Conservation (phyloP, 805 yeast species). For the Isabelozyma gotoi region DNA sequence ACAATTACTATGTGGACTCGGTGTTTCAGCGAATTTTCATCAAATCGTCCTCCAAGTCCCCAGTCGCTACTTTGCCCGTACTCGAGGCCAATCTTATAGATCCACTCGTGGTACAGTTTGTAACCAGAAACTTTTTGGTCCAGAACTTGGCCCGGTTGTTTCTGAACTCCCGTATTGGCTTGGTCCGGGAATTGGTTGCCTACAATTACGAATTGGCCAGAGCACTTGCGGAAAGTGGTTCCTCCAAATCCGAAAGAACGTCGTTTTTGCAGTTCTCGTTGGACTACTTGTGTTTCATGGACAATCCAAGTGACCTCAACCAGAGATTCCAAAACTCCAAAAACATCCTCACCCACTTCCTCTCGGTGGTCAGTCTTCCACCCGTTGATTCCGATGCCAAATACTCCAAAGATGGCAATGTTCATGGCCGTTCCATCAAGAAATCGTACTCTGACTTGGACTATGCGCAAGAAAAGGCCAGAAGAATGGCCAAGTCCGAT, state of each 20-base stretch:
- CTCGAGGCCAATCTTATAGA: constrained; percentile 15
- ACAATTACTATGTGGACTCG: constrained; percentile 11
- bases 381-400: too few species aligned
- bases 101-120: constrained; percentile 8
- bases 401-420: neutral
- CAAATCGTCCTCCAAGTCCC: neutral
- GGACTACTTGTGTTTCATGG: constrained; percentile 16
- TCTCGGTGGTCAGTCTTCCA: neutral
- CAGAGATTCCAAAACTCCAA: constrained; percentile 1
- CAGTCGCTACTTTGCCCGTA: constrained; percentile 3
- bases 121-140: constrained; percentile 5
- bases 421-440: neutral
- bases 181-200: constrained; percentile 4
- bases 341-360: neutral
- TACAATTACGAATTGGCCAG: constrained; percentile 5
- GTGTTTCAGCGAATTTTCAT: constrained; percentile 5
- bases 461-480: neutral
- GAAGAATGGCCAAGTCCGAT: neutral
- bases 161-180: constrained; percentile 1
- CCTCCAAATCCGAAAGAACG: neutral
- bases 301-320: constrained; percentile 6
- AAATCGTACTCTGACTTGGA: neutral
- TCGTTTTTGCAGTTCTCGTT: constrained; percentile 14
- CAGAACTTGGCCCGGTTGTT: neutral
- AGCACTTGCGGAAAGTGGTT: too few species aligned